Percentiles rank a stretch among this genome's conserved stretches.
These are phyloP conservation scores for Rhodomyrtus psidioides DNA, from an alignment of 441 rosid genomes.

Conservation along the genomic window DNA sequence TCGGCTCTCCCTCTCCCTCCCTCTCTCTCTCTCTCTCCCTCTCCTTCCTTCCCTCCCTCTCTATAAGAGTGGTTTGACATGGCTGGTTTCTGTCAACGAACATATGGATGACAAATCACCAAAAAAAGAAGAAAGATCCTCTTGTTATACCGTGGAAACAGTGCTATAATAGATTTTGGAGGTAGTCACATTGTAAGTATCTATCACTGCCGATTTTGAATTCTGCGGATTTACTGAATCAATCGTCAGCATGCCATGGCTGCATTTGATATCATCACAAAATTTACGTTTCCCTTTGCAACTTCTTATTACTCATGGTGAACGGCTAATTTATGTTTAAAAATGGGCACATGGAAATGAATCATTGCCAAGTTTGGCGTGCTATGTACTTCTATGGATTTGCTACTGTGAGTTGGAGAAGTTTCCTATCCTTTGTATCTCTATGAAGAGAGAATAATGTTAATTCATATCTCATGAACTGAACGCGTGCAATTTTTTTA, in stretches of 20 bases:
- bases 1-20: background rate
- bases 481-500: background rate
- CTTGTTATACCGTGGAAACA: background rate
- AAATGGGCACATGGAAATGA: background rate
- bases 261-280: background rate
- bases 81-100: background rate
- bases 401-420: background rate
- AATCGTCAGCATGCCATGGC: background rate
- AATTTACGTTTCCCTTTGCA: background rate
- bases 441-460: background rate
- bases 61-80: background rate
- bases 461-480: background rate
- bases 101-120: background rate
- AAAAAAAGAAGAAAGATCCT: background rate
- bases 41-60: background rate
- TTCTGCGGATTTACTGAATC: background rate
- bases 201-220: background rate
- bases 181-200: background rate
- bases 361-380: background rate
- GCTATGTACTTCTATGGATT: background rate
- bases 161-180: background rate
- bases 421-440: background rate
- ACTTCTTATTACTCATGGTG: background rate
- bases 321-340: background rate
- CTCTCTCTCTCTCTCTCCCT: background rate